Conservation (phyloP, 148 eudicot genomes). For the Polygonum aviculare region DNA sequence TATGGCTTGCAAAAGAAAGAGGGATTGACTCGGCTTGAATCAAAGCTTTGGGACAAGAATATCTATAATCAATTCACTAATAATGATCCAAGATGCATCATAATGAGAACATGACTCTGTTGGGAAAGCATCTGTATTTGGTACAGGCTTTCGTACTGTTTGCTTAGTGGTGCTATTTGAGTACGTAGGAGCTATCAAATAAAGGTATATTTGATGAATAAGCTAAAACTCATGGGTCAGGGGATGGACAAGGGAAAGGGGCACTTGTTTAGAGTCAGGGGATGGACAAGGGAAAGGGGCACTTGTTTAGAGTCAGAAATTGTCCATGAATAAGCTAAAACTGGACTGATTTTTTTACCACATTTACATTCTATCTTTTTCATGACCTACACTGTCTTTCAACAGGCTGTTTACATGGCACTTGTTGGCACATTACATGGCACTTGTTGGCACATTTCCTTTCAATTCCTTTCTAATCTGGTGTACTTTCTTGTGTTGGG, state of each 20-base stretch:
- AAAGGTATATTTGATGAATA: not conserved
- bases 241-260: too few relatives aligned
- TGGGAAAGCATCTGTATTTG: not conserved
- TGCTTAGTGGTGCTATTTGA: not conserved
- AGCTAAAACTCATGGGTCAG: not conserved
- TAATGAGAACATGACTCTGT: not conserved
- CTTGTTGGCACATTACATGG: too few relatives aligned
- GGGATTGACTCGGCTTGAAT: too few relatives aligned
- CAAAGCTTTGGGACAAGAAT: too few relatives aligned
- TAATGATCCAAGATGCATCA: not conserved
- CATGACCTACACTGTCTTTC: not conserved
- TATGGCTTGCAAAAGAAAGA: too few relatives aligned
- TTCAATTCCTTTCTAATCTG: constrained; percentile 74
- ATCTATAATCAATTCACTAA: not conserved
- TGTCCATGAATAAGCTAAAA: not conserved
- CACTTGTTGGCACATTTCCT: constrained; percentile 63
- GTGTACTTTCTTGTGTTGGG: constrained; percentile 63
- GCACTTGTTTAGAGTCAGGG: too few relatives aligned
- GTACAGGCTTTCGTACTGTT: not conserved
- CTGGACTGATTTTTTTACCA: not conserved
- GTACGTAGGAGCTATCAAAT: not conserved
- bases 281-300: not conserved
- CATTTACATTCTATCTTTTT: not conserved
- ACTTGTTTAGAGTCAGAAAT: not conserved
- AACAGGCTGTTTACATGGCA: constrained; percentile 58